phyloP scores from a whole-genome alignment of 352 stramenopile genomes.

The Saprolegnia diclina region DNA sequence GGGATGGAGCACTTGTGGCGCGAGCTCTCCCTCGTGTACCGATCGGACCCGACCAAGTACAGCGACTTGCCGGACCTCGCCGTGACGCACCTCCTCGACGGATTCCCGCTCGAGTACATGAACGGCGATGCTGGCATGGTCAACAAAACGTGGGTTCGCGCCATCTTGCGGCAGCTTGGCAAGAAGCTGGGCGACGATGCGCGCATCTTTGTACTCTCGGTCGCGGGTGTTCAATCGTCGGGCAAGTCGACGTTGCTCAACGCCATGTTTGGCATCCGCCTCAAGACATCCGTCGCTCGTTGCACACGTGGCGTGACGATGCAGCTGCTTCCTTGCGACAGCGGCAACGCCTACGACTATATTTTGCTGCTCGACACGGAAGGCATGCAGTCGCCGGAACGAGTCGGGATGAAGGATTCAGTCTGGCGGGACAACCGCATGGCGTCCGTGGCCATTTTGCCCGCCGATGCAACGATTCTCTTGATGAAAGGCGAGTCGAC shows the following conservation, averaged over 20 bases:
- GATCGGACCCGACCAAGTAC: background rate
- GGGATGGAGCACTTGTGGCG: constrained; percentile 1
- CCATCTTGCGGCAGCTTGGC: background rate
- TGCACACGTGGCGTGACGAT: constrained; percentile 3
- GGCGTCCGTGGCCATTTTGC: background rate
- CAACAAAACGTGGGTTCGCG: background rate
- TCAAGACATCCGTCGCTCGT: background rate
- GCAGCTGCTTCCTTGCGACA: background rate
- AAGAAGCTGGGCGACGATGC: background rate
- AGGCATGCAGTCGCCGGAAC: background rate
- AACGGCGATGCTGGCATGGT: background rate
- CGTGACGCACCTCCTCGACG: background rate
- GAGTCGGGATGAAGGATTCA: background rate
- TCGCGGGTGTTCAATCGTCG: constrained; percentile 4
- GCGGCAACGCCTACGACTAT: background rate
- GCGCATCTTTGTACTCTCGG: background rate
- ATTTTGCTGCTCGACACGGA: constrained; percentile 1
- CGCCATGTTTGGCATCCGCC: constrained; percentile 1
- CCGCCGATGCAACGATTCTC: background rate
- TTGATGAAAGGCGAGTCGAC: background rate
- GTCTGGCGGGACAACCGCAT: constrained; percentile 1
- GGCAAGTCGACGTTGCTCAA: constrained; percentile 9
- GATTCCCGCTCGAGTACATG: constrained; percentile 3
- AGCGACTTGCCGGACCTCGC: background rate
- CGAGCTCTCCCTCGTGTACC: background rate